phyloP scores from a whole-genome alignment of 495 filamentous ascomycete genomes.

The Aspergillus campestris region DNA sequence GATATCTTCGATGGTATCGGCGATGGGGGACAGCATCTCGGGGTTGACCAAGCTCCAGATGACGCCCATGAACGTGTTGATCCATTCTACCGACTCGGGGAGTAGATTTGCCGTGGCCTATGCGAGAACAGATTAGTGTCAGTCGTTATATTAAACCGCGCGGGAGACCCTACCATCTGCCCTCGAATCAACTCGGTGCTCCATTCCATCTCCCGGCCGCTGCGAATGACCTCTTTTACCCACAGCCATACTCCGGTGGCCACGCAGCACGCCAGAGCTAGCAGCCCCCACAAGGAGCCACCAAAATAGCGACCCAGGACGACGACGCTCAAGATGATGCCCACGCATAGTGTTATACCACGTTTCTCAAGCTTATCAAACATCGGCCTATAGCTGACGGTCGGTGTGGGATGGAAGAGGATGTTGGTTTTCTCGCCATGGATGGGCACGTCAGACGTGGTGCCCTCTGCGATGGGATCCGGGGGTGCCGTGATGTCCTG shows the following conservation, averaged over 20 bases:
- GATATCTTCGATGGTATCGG: slow-evolving; percentile 76
- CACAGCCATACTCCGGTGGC: slow-evolving; percentile 73
- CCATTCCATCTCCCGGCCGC: slow-evolving; percentile 82
- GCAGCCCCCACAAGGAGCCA: slow-evolving; percentile 63
- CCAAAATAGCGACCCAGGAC: slow-evolving; percentile 73
- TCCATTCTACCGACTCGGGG: slow-evolving; percentile 90
- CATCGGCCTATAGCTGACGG: slow-evolving; percentile 78
- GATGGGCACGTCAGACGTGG: slow-evolving; percentile 88
- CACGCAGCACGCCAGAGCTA: slow-evolving; percentile 61
- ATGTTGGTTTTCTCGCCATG: slow-evolving; percentile 94
- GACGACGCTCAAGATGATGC: slow-evolving; percentile 62
- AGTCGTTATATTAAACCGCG: background rate
- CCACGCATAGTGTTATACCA: slow-evolving; percentile 57
- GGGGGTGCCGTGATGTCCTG: slow-evolving; percentile 91
- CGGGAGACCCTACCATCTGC: slow-evolving; percentile 50
- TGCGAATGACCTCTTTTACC: slow-evolving; percentile 76
- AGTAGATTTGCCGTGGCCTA: slow-evolving; percentile 75
- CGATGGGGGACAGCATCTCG: slow-evolving; percentile 75
- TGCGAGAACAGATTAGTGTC: slow-evolving; percentile 10
- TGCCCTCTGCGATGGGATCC: slow-evolving; percentile 67
- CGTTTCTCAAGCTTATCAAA: slow-evolving; percentile 66
- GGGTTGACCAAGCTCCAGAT: slow-evolving; percentile 88
- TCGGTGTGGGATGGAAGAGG: slow-evolving; percentile 89
- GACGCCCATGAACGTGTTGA: slow-evolving; percentile 76
- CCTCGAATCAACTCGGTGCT: slow-evolving; percentile 76